Conservation (phyloP, 2,329 filamentous ascomycete species). For the Ophiocordyceps camponoti-saundersi region DNA sequence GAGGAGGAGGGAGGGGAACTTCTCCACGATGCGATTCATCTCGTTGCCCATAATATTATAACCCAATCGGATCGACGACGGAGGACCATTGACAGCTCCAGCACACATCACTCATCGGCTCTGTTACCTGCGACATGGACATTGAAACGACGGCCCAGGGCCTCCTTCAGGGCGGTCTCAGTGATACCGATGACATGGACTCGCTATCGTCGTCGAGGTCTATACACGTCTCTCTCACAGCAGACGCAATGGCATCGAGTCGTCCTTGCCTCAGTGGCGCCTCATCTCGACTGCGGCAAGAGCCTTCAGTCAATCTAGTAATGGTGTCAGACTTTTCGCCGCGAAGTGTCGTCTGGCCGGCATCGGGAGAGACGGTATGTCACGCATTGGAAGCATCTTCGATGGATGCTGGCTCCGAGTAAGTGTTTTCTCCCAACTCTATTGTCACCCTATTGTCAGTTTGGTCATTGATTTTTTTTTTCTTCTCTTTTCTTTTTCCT, state of each 20-base stretch:
- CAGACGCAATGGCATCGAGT: not conserved
- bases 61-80: conserved; percentile 2
- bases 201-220: conserved; percentile 1
- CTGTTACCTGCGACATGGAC: not conserved
- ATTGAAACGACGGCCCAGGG: not conserved
- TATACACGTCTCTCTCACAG: not conserved
- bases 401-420: conserved; percentile 10
- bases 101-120: not conserved
- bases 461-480: not conserved
- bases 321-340: conserved; percentile 15
- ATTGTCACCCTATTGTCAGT: too few species aligned
- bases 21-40: conserved; percentile 10
- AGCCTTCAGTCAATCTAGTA: conserved; percentile 11
- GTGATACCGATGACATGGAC: conserved; percentile 5
- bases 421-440: conserved; percentile 1
- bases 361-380: conserved; percentile 7
- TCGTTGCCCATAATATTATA: conserved; percentile 6
- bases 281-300: conserved; percentile 11
- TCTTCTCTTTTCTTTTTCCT: not conserved
- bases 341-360: conserved; percentile 25
- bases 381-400: conserved; percentile 8
- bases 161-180: not conserved
- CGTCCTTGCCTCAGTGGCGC: conserved; percentile 3
- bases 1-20: not conserved
- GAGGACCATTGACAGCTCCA: not conserved